These are phyloP conservation scores for Thielaviopsis populi DNA, from an alignment of 2,329 filamentous ascomycete species.

Conservation along the genomic window DNA sequence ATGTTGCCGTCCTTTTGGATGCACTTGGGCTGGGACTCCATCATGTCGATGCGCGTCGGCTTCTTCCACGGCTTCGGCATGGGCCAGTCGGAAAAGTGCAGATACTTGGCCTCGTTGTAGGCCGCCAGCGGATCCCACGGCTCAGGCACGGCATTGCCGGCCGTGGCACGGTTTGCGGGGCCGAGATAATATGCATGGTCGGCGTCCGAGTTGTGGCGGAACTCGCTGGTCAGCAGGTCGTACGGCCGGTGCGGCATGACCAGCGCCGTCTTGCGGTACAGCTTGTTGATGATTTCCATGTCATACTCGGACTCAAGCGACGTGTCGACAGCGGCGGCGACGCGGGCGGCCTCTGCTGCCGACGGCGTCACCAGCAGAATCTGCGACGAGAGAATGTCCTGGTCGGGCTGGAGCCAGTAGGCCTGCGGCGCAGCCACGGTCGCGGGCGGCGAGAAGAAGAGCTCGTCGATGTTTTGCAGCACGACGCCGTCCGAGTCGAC, in stretches of 20 bases:
- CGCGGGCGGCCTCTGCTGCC: conserved; percentile 31
- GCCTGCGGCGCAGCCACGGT: conserved; percentile 54
- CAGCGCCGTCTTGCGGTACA: conserved; percentile 42
- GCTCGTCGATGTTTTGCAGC: conserved; percentile 50
- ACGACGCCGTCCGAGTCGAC: conserved; percentile 49
- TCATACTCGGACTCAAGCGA: conserved; percentile 33
- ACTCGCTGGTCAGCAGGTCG: conserved; percentile 45
- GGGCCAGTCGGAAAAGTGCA: conserved; percentile 61
- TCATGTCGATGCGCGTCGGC: conserved; percentile 12
- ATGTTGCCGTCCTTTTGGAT: conserved; percentile 36
- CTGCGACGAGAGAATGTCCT: conserved; percentile 41
- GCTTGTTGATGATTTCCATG: conserved; percentile 51
- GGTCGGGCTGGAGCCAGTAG: conserved; percentile 48
- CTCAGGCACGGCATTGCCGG: conserved; percentile 26
- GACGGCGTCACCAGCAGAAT: conserved; percentile 48
- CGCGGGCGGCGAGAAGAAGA: conserved; percentile 49
- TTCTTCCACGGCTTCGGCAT: conserved; percentile 43
- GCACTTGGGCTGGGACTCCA: conserved; percentile 18
- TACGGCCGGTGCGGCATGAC: conserved; percentile 50
- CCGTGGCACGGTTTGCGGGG: conserved; percentile 26
- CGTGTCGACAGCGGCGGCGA: conserved; percentile 21
- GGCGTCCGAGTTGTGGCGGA: conserved; percentile 30
- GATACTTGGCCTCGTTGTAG: conserved; percentile 45
- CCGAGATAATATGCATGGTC: conserved; percentile 31
- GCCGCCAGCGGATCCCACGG: conserved; percentile 40